Evolutionary conservation across 1,284 basidiomycete genomes (phyloP).

Genomic region (Melampsora larici-populina): DNA sequence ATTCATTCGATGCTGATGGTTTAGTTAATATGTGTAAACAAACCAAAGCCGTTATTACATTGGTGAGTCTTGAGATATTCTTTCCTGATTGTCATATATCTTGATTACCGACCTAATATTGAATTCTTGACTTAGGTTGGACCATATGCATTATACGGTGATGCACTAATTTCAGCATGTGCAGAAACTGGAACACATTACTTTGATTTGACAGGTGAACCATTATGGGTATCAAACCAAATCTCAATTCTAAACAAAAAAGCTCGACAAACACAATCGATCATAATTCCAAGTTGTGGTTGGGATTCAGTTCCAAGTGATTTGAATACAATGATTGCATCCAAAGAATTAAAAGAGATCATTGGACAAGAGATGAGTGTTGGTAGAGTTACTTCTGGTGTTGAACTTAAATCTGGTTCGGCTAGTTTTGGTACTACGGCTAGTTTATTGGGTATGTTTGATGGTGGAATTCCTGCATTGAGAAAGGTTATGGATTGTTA

Average conservation of each 20-base stretch:
- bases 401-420: constrained; percentile 44
- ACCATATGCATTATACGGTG: constrained; percentile 35
- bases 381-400: constrained; percentile 45
- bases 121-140: constrained; percentile 15
- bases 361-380: constrained; percentile 42
- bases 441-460: constrained; percentile 43
- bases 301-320: constrained; percentile 51
- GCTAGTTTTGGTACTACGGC: constrained; percentile 48
- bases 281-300: constrained; percentile 47
- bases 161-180: constrained; percentile 15
- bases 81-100: background rate
- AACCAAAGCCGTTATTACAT: constrained; percentile 33
- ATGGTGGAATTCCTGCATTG: constrained; percentile 34
- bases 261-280: constrained; percentile 42
- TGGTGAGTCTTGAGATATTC: constrained; percentile 27
- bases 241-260: constrained; percentile 21
- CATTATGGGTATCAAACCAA: constrained; percentile 21
- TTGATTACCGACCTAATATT: background rate
- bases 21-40: constrained; percentile 30
- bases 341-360: constrained; percentile 46
- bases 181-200: constrained; percentile 35
- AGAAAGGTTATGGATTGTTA: constrained; percentile 32
- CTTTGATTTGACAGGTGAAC: constrained; percentile 38
- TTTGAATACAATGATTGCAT: constrained; percentile 45
- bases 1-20: constrained; percentile 30